Evolutionary conservation across 495 filamentous ascomycete genomes (phyloP), one percentile per base, ranked within the genome.

Genomic region (Hyaloscypha finlandica): DNA sequence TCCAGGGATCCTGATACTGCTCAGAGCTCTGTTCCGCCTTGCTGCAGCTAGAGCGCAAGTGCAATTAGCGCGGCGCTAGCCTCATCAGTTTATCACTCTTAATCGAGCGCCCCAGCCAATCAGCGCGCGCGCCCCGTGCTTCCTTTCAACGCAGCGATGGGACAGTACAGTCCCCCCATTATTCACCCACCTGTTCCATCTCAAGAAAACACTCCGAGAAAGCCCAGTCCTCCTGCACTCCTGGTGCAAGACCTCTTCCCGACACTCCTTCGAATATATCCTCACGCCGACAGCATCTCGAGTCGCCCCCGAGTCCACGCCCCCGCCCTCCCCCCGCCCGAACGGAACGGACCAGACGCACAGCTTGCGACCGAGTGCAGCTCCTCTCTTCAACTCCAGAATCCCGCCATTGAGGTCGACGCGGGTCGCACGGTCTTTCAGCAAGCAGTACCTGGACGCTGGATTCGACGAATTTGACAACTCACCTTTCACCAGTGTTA

Each of bases 391-490:
- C 64, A 56, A n/a, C 20, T 20, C n/a, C 30, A 29, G 1, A 37
- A 29, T 35, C n/a, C 31, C 58, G 6, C 59, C 22, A 45, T 59
- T 61, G 37, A 59, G 19, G 53, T 19, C 37, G 64, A 66, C 60
- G 53, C 61, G 61, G 62, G 68, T 71, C 68, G 64, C 62, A 71
- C 68, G 64, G 64, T 56, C 59, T 55, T 29, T 29, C 65, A 68
- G 60, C 37, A 48, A 68, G 60, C 37, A 48, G 64, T 68, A 64
- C 64, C 64, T 67, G 65, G 42, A 63, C 58, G 57, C 53, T 66
- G 53, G 39, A 58, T 63, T 63, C 45, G 33, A 56, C 54, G 48
- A 63, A 59, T 48, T 68, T 51, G 68, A 67, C 64, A 64, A 51
- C 60, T 68, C 68, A 58, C 65, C 59, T 67, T 59, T 30, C 64